Conservation (phyloP, 2,329 filamentous ascomycete genomes). For the Penicillium italicum region DNA sequence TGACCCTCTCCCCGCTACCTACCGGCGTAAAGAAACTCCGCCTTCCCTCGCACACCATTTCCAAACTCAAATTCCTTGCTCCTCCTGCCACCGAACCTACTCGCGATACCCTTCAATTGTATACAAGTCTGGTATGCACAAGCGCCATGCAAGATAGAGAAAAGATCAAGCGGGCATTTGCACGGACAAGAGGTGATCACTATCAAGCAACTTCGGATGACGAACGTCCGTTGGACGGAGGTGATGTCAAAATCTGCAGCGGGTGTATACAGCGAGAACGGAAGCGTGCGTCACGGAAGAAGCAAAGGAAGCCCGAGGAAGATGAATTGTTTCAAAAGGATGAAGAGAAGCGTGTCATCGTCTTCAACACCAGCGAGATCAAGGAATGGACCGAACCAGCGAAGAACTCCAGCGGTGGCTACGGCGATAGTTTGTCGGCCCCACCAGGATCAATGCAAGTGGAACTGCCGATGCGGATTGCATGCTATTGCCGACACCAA, state of each 20-base stretch:
- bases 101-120: conserved; percentile 73
- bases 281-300: conserved; percentile 87
- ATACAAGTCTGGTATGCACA: conserved; percentile 81
- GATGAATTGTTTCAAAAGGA: conserved; percentile 81
- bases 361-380: conserved; percentile 86
- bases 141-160: conserved; percentile 79
- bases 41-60: conserved; percentile 84
- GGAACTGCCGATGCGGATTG: conserved; percentile 88
- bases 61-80: conserved; percentile 84
- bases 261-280: conserved; percentile 91
- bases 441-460: conserved; percentile 67
- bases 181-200: conserved; percentile 49
- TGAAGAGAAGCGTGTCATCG: conserved; percentile 75
- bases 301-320: conserved; percentile 87
- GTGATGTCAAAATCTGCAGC: conserved; percentile 85
- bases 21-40: conserved; percentile 74
- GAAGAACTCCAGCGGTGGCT: conserved; percentile 51
- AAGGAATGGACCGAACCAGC: conserved; percentile 73
- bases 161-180: conserved; percentile 64
- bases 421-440: conserved; percentile 31
- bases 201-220: conserved; percentile 52
- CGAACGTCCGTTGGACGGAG: conserved; percentile 76
- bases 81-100: conserved; percentile 64
- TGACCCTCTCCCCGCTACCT: conserved; percentile 74
- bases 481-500: conserved; percentile 94